Conservation (phyloP, 164 flowering plant species). For the Sedum album region DNA sequence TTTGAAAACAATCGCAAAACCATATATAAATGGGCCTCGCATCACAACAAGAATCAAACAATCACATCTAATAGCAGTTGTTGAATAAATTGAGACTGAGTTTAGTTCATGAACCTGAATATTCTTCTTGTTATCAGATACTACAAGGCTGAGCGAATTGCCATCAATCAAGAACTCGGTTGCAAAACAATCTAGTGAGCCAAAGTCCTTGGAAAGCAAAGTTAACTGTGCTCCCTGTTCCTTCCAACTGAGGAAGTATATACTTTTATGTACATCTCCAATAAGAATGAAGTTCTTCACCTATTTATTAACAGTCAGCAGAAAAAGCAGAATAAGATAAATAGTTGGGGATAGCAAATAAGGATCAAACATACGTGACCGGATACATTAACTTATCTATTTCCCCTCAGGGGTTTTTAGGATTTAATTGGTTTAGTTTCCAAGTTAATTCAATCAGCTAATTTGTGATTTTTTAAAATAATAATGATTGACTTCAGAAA, state of each 20-base stretch:
- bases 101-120: slow-evolving; percentile 51
- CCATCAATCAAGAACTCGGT: slow-evolving; percentile 97
- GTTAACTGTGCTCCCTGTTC: slow-evolving; percentile 91
- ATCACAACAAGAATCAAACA: neutral
- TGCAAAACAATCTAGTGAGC: slow-evolving; percentile 83
- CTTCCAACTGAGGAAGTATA: slow-evolving; percentile 94
- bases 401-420: neutral
- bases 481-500: neutral
- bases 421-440: neutral
- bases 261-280: slow-evolving; percentile 93
- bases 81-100: neutral
- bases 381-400: neutral
- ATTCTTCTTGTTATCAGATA: slow-evolving; percentile 91
- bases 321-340: neutral
- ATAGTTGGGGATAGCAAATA: neutral
- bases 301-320: slow-evolving; percentile 27
- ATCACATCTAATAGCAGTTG: neutral
- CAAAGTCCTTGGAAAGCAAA: slow-evolving; percentile 90
- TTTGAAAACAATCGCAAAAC: neutral
- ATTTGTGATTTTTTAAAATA: too few relatives aligned
- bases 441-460: neutral
- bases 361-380: neutral
- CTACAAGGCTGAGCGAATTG: slow-evolving; percentile 76
- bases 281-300: slow-evolving; percentile 91
- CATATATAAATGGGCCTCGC: too few relatives aligned